Base-by-base conservation (phyloP, 257 asterid species). In the Capsicum pubescens region DNA sequence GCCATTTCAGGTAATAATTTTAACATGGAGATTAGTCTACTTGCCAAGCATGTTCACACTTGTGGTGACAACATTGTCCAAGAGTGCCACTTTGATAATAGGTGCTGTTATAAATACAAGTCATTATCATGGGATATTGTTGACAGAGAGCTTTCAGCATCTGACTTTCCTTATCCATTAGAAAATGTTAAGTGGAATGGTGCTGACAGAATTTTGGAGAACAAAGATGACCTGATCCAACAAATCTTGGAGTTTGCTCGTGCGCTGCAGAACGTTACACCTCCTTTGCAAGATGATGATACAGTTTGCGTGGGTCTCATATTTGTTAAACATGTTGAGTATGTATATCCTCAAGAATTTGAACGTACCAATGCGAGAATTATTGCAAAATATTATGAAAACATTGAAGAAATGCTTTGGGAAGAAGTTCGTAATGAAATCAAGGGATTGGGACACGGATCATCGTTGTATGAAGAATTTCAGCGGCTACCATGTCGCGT, bases 391-490 rank as follows among this genome's bases (percentile, higher is more conserved):
- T 19, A 67, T n/a, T 12, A 36, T 7, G 21, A 35, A 35, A 12
- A 3, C 4, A 3, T 6, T 14, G 74, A 19, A 35, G 19, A 35
- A 67, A 14, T 67, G 6, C 50, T 67, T 67, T 35, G 11, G 50
- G 11, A 0, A 67, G 8, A 35, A 67, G n/a, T 35, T 35, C 0
- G 42, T 67, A 19, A 13, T 2, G 15, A 35, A 67, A 66, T 66
- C 72, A 66, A 66, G 19, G 10, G 48, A 6, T 7, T 66, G 19
- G 48, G 72, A 35, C 72, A 7, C 2, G 48, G 48, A 35, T 66
- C 72, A 66, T 35, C 72, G 12, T 66, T 32, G 17, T 66, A 66
- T 35, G 72, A 66, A 66, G 48, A 66, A 66, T 66, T 66, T 12
- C 19, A 66, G 44, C 12, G n/a, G 19, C 8, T 66, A 35, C n/a